Percentiles rank a stretch among this genome's conserved stretches.
phyloP scores from a whole-genome alignment of 441 rosid species.

The Gossypium gossypioides region DNA sequence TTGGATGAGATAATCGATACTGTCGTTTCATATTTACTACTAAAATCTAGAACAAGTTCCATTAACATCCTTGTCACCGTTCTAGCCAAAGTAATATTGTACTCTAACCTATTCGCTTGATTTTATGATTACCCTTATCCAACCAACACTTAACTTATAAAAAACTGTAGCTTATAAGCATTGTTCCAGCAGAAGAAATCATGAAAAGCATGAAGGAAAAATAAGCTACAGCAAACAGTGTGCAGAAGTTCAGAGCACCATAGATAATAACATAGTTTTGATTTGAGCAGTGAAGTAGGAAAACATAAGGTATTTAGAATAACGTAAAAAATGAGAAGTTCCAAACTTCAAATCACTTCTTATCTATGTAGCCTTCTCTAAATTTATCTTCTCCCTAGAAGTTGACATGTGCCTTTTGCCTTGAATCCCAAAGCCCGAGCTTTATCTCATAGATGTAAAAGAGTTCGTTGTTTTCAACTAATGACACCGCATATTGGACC shows the following conservation, averaged over 20 bases:
- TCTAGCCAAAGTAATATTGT: not conserved
- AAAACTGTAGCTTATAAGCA: not conserved
- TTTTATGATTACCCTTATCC: not conserved
- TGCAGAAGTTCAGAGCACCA: not conserved
- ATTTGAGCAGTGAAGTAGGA: not conserved
- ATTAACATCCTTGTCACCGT: not conserved
- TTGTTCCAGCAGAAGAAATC: not conserved
- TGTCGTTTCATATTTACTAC: not conserved
- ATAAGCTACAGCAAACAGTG: not conserved
- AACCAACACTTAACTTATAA: not conserved
- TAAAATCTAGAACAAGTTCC: not conserved
- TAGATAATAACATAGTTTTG: not conserved
- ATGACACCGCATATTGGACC: not conserved
- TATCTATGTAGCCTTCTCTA: not conserved
- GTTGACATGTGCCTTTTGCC: not conserved
- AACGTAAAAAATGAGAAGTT: not conserved
- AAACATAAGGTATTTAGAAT: not conserved
- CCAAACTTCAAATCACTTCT: not conserved
- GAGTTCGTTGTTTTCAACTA: not conserved
- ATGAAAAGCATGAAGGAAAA: not conserved
- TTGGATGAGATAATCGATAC: not conserved
- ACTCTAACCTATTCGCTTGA: not conserved
- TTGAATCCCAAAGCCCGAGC: not conserved
- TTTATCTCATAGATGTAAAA: not conserved
- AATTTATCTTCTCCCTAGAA: conserved; percentile 1